A percentile compares a stretch with the other conserved stretches of the same genome.
These are phyloP conservation scores for Tephrocybe rancida DNA, from an alignment of 768 basidiomycete species.

Conservation along the genomic window DNA sequence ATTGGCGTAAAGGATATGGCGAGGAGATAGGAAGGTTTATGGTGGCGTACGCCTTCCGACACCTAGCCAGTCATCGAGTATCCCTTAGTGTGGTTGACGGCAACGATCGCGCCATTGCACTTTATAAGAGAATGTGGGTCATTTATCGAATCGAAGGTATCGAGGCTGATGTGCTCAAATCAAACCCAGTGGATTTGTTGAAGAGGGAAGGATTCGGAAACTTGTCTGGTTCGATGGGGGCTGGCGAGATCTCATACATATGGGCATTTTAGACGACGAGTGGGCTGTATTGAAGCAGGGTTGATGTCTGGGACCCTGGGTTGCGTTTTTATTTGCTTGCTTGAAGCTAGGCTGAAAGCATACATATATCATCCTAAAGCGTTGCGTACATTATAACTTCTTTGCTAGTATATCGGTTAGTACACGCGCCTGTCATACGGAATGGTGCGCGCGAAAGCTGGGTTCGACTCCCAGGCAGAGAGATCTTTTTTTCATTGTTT, in stretches of 20 bases:
- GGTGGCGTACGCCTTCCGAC: slow-evolving; percentile 40
- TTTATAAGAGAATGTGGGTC: slow-evolving; percentile 46
- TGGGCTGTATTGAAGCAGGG: slow-evolving; percentile 15
- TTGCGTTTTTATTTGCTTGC: too few relatives aligned
- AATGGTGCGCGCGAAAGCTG: too few relatives aligned
- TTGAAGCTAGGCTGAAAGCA: too few relatives aligned
- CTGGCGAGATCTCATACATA: slow-evolving; percentile 22
- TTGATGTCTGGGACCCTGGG: background rate
- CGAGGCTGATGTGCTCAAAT: background rate
- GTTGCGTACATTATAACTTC: too few relatives aligned
- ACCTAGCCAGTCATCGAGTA: slow-evolving; percentile 41
- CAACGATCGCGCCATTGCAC: slow-evolving; percentile 38
- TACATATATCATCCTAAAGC: too few relatives aligned
- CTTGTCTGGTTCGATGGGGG: slow-evolving; percentile 19
- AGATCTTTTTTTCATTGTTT: too few relatives aligned
- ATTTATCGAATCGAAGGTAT: background rate
- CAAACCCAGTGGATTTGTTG: slow-evolving; percentile 21
- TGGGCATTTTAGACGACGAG: slow-evolving; percentile 27
- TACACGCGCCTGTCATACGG: too few relatives aligned
- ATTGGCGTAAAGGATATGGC: slow-evolving; percentile 44
- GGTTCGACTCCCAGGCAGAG: too few relatives aligned
- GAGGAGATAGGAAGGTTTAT: slow-evolving; percentile 41
- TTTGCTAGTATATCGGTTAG: too few relatives aligned
- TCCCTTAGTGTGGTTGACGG: slow-evolving; percentile 39
- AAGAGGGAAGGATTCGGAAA: slow-evolving; percentile 24